Conservation (phyloP, 176 grass and related monocot species). For the Carex scoparia region DNA sequence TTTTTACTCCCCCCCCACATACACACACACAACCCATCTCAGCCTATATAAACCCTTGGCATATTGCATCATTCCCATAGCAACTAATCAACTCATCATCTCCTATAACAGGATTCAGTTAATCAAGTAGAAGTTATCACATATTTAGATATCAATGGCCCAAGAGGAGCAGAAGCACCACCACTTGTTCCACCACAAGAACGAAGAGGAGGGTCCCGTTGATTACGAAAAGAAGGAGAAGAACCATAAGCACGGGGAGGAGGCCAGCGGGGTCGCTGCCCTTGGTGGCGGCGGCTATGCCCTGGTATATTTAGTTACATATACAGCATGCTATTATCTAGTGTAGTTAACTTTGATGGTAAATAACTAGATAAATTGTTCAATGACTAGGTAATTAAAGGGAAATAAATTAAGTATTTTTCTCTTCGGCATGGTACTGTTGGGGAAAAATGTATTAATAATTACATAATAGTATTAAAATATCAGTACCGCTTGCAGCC, state of each 20-base stretch:
- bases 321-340: background rate
- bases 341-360: background rate
- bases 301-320: slow-evolving; percentile 24
- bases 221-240: slow-evolving; percentile 63
- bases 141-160: slow-evolving; percentile 22
- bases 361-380: background rate
- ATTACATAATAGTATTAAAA: too few species aligned
- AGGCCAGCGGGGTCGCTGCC: slow-evolving; percentile 40
- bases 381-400: background rate
- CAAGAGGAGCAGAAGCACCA: slow-evolving; percentile 43
- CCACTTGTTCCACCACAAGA: slow-evolving; percentile 54
- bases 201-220: slow-evolving; percentile 31
- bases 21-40: background rate
- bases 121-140: background rate
- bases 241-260: slow-evolving; percentile 68
- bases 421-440: too few species aligned
- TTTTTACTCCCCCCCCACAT: background rate
- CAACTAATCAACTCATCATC: background rate
- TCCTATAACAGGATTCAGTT: background rate
- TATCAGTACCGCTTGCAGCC: too few species aligned
- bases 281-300: slow-evolving; percentile 55
- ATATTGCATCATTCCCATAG: background rate
- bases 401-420: background rate
- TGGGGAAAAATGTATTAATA: too few species aligned
- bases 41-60: background rate